Percentiles rank a stretch among this genome's conserved stretches.
These are phyloP conservation scores for Onygenales sp. DNA, from an alignment of 2,329 filamentous ascomycete genomes.

Conservation along the genomic window DNA sequence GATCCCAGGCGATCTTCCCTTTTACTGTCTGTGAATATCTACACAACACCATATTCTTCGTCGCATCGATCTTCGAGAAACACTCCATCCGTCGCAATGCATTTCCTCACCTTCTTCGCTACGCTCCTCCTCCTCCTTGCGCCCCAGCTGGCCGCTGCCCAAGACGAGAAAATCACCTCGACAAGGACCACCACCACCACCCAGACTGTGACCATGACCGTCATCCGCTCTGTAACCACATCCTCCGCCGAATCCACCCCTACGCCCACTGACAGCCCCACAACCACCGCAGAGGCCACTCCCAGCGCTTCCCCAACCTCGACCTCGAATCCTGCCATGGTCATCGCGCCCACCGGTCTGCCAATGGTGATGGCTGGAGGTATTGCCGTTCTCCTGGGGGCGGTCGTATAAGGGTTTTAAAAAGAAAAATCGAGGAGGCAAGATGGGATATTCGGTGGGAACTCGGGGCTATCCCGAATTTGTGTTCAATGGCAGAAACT, in stretches of 20 bases:
- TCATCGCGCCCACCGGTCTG: slow-evolving; percentile 11
- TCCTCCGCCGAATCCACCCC: slow-evolving; percentile 12
- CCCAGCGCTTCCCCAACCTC: slow-evolving; percentile 3
- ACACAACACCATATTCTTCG: no score
- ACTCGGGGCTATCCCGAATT: no score
- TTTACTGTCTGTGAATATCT: neutral
- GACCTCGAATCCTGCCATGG: slow-evolving; percentile 11
- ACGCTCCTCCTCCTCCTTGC: slow-evolving; percentile 25
- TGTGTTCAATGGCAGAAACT: no score
- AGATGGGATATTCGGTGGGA: neutral
- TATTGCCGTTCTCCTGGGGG: slow-evolving; percentile 27
- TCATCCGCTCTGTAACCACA: slow-evolving; percentile 13
- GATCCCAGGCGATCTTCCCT: neutral
- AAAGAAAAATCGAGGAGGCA: neutral
- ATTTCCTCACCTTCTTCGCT: slow-evolving; percentile 24
- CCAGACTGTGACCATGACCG: slow-evolving; percentile 31
- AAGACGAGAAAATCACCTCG: slow-evolving; percentile 21
- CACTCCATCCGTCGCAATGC: slow-evolving; percentile 18
- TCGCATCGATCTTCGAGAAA: neutral
- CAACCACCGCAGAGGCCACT: slow-evolving; percentile 2
- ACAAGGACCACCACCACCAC: slow-evolving; percentile 35
- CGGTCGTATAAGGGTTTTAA: slow-evolving; percentile 19
- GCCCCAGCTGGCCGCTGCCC: slow-evolving; percentile 21
- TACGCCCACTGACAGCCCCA: slow-evolving; percentile 4
- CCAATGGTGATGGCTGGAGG: slow-evolving; percentile 28